Evolutionary conservation across 1,284 basidiomycete species (phyloP), one percentile per base, ranked within the genome.

Genomic region (Cronartium ribicola): DNA sequence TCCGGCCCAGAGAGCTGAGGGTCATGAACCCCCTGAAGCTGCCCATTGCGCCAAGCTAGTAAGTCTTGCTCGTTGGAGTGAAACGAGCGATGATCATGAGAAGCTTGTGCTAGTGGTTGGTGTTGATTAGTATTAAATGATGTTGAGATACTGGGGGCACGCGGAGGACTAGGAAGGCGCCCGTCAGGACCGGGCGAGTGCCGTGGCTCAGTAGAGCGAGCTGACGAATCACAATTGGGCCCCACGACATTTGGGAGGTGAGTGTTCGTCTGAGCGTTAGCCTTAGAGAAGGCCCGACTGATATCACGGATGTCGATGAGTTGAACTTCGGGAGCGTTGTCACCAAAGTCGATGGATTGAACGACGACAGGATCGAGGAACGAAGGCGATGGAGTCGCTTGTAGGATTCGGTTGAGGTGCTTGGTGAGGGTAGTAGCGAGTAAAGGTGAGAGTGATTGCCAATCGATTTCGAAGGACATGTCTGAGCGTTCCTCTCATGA

Each of bases 331-430:
- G 96, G 95, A 4, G 88, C 81, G 36, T 86, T 84, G 0, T 88
- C 87, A 41, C 95, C 95, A 81, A 98, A 94, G 70, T 93, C 91
- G 71, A 98, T 86, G 2, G 88, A 87, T 4, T 88, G 89, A 75
- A 98, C 87, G 76, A 88, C 86, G 75, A 98, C 87, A 14, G 93
- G 92, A 0, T 95, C 95, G 63, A 99, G 89, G 82, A 95, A 98
- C 5, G 91, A 92, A 0, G 96, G 96, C 4, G 91, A 84, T 44
- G 86, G 82, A 6, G 89, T 87, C 57, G 83, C 85, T 4, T 85
- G 80, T 20, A 98, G 88, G 63, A 92, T 89, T 75, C 84, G 83
- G 83, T 97, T 95, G 79, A 99, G 88, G 62, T 89, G 82, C 41
- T 87, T 85, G 70, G 95, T 86, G 68, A 97, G 86, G 10, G 85